A percentile compares a stretch with the other conserved stretches of the same genome.
Conservation (phyloP, 164 flowering plant species). For the Annona cherimola region DNA sequence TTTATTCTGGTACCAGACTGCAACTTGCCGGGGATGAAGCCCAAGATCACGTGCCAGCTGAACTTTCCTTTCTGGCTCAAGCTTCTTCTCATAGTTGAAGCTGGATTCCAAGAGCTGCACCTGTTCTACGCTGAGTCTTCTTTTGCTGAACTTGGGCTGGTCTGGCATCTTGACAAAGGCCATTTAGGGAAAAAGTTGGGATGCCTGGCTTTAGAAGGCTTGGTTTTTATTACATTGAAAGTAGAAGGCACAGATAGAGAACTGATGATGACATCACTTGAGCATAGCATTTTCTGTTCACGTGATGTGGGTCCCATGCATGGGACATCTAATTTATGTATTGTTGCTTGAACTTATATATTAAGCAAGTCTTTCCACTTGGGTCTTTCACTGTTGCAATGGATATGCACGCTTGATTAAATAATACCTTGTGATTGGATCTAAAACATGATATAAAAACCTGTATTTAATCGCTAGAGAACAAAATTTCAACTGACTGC, state of each 20-base stretch:
- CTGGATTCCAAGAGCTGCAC: conserved; percentile 85
- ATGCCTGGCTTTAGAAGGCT: conserved; percentile 8
- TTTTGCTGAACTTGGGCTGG: conserved; percentile 30
- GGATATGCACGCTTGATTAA: background rate
- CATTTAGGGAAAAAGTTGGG: conserved; percentile 9
- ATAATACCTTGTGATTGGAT: background rate
- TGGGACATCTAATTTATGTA: conserved; percentile 1
- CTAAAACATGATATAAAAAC: background rate
- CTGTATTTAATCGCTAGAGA: background rate
- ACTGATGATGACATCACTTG: conserved; percentile 7
- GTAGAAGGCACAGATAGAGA: background rate
- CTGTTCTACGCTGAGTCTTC: conserved; percentile 66
- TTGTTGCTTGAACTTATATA: background rate
- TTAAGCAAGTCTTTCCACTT: background rate
- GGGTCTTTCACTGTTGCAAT: background rate
- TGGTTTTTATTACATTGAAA: conserved; percentile 7
- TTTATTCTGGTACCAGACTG: conserved; percentile 97
- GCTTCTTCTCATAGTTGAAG: conserved; percentile 85
- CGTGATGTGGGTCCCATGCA: conserved; percentile 17
- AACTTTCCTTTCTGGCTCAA: conserved; percentile 84
- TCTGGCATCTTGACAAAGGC: background rate
- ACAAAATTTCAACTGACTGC: background rate
- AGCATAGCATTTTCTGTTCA: conserved; percentile 12
- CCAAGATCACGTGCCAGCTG: conserved; percentile 83
- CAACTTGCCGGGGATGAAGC: conserved; percentile 88